Conservation (phyloP, 2,329 filamentous ascomycete species). For the Ascochyta clinopodiicola region DNA sequence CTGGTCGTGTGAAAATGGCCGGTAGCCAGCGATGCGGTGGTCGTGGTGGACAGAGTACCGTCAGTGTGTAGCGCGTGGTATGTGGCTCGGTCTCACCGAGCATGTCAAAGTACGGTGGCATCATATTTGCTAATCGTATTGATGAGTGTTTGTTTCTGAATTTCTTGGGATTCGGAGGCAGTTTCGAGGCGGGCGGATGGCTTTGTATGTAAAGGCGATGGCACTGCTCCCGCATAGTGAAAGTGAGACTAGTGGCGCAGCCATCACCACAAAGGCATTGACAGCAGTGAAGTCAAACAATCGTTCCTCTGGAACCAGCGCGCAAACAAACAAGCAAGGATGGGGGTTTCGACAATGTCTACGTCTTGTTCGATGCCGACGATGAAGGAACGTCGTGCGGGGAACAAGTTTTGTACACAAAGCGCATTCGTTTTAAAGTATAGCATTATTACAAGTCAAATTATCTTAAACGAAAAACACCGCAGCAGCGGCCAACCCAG, state of each 20-base stretch:
- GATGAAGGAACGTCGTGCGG: not conserved
- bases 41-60: conserved; percentile 25
- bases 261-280: conserved; percentile 1
- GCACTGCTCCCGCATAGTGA: not conserved
- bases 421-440: not conserved
- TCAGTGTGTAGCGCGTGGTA: conserved; percentile 33
- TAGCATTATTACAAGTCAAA: not conserved
- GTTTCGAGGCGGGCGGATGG: not conserved
- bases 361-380: not conserved
- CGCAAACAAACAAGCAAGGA: not conserved
- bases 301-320: not conserved
- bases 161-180: not conserved
- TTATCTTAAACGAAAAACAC: conserved; percentile 30
- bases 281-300: not conserved
- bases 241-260: not conserved
- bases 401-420: not conserved
- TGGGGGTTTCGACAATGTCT: not conserved
- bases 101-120: conserved; percentile 26
- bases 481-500: conserved; percentile 38
- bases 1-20: conserved; percentile 22
- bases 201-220: not conserved
- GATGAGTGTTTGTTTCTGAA: not conserved
- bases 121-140: not conserved
- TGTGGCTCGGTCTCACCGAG: conserved; percentile 27
- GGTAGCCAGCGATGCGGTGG: conserved; percentile 28